These are phyloP conservation scores for Globisporangium megalacanthum DNA, from an alignment of 352 stramenopile species.

Conservation along the genomic window DNA sequence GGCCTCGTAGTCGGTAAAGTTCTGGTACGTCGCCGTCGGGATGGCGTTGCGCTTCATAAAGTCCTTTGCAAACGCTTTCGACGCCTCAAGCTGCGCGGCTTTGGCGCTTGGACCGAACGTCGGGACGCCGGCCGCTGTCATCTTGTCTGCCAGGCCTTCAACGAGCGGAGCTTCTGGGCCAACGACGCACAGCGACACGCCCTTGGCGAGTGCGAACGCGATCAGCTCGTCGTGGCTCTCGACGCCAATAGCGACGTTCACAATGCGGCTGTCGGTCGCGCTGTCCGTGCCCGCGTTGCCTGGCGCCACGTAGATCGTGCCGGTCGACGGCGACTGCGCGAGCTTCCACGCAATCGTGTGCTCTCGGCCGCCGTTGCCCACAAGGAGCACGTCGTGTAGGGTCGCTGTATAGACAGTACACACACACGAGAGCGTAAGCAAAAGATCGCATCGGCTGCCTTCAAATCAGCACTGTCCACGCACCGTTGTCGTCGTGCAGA, in stretches of 20 bases:
- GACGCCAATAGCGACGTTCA: constrained; percentile 71
- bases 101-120: constrained; percentile 95
- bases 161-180: constrained; percentile 97
- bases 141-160: constrained; percentile 93
- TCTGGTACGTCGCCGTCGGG: constrained; percentile 96
- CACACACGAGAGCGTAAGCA: background rate
- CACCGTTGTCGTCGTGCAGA: constrained; percentile 41
- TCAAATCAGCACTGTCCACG: background rate
- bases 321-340: constrained; percentile 64
- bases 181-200: constrained; percentile 95
- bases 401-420: constrained; percentile 16
- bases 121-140: constrained; percentile 88
- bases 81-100: constrained; percentile 96
- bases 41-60: constrained; percentile 98
- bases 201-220: constrained; percentile 80
- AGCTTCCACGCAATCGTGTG: constrained; percentile 95
- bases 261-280: constrained; percentile 36
- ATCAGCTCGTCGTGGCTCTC: constrained; percentile 65
- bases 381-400: constrained; percentile 87
- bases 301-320: constrained; percentile 86
- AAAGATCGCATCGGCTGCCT: background rate
- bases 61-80: constrained; percentile 98
- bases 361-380: constrained; percentile 91
- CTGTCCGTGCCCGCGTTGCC: constrained; percentile 87
- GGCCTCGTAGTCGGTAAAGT: constrained; percentile 92